phyloP scores from a whole-genome alignment of 2,329 filamentous ascomycete species.

The Colletotrichum theobromicola region DNA sequence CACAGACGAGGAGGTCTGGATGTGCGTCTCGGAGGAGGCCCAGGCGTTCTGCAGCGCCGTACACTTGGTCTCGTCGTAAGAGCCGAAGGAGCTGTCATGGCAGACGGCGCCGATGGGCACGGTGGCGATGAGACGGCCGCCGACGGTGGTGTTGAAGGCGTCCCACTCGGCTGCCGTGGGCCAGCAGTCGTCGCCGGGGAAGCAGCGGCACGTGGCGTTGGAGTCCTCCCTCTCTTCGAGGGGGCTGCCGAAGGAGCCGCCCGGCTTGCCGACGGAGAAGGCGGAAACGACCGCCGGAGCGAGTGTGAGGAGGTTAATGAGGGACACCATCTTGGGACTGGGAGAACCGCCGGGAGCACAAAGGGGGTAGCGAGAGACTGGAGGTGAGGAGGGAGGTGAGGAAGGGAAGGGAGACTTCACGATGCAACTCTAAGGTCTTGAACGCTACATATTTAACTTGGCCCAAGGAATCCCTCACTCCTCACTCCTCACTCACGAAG shows the following conservation, averaged over 20 bases:
- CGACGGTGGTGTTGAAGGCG: constrained; percentile 54
- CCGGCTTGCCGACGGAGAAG: constrained; percentile 1
- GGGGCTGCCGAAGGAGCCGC: background rate
- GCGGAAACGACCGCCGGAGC: constrained; percentile 11
- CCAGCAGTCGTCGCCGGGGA: constrained; percentile 59
- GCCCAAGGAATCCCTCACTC: background rate
- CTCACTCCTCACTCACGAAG: background rate
- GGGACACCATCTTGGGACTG: constrained; percentile 11
- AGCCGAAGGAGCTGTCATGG: constrained; percentile 54
- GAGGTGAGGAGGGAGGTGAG: constrained; percentile 6
- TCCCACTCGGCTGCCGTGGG: constrained; percentile 50
- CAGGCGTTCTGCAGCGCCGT: constrained; percentile 45
- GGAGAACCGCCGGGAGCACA: background rate
- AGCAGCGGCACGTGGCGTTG: constrained; percentile 45
- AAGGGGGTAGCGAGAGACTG: background rate
- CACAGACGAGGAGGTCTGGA: constrained; percentile 41
- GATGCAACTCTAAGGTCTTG: background rate
- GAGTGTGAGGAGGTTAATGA: constrained; percentile 11
- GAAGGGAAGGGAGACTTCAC: background rate
- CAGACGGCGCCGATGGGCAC: constrained; percentile 56
- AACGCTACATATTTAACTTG: background rate
- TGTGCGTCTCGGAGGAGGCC: constrained; percentile 49
- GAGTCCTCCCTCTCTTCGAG: background rate
- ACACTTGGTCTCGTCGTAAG: constrained; percentile 52
- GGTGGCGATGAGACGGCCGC: constrained; percentile 55